Base-by-base conservation (phyloP, 192 early-diverging fungal species). In the Mortierella hygrophila region DNA sequence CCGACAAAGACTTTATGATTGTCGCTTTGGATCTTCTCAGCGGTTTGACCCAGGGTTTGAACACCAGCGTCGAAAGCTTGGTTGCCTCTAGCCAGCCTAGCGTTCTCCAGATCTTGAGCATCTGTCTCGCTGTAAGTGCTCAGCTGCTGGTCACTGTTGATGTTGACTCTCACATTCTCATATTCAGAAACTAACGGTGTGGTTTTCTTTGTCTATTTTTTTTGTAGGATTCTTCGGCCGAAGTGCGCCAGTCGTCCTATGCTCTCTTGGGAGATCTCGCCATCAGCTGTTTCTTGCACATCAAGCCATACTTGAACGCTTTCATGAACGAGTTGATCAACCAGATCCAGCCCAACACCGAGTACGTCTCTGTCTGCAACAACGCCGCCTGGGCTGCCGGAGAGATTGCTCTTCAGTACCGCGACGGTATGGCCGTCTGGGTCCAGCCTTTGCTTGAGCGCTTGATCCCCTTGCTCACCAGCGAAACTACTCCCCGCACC, bases 371-470 rank as follows among this genome's bases (percentile, higher is more conserved):
- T 41, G 97, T 98, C 44, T 97, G 96, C 90, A 99, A 99, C 88
- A 99, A 99, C 82, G 99, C 98, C 21, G 93, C 97, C 23, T 99
- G 99, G 99, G 95, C 98, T 23, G 95, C 94, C 18, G 99, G 98
- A 68, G 99, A 99, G 92, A 96, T 99, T 86, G 95, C 98, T 32
- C 88, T 99, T 37, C 94, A 99, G 89, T 75, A 81, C 90, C 94
- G 94, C 40, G 84, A 90, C 20, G 97, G 95, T 35, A 97, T 99
- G 90, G 88, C 91, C 80, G 91, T 90, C n/a, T 99, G 94, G 90
- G 92, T 97, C 37, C 88, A 91, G 40, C 94, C 94, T 23, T 84
- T 99, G 68, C 90, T 99, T 46, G 92, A 95, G 85, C 93, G 95
- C n/a, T 89, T 99, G 68, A 93, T 98, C 42, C 95, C 94, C 26